These are phyloP conservation scores for Silene coronaria DNA, from an alignment of 179 eudicot species.

Conservation along the genomic window DNA sequence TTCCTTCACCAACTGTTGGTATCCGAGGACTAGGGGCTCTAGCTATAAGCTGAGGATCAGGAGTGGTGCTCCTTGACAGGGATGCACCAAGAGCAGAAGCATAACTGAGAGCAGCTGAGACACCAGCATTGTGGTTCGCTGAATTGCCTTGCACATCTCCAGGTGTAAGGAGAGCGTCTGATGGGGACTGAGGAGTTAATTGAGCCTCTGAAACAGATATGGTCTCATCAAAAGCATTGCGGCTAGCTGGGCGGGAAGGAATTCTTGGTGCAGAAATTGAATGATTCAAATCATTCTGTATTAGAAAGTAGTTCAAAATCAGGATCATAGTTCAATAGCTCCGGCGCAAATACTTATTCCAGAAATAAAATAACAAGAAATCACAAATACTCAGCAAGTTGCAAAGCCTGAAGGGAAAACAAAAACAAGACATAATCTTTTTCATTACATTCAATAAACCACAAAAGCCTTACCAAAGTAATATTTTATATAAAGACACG, in stretches of 20 bases:
- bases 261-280: slow-evolving; percentile 45
- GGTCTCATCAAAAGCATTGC: slow-evolving; percentile 63
- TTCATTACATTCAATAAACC: not conserved
- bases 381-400: not conserved
- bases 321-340: not conserved
- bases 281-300: slow-evolving; percentile 69
- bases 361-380: not conserved
- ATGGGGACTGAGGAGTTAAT: slow-evolving; percentile 45
- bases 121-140: slow-evolving; percentile 36
- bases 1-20: slow-evolving; percentile 75
- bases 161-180: slow-evolving; percentile 27
- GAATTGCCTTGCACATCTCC: slow-evolving; percentile 40
- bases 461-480: not conserved
- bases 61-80: slow-evolving; percentile 84
- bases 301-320: slow-evolving; percentile 4
- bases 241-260: slow-evolving; percentile 88
- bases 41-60: slow-evolving; percentile 81
- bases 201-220: slow-evolving; percentile 50
- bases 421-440: not conserved
- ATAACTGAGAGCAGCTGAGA: slow-evolving; percentile 61
- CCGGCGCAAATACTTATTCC: not conserved
- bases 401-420: not conserved
- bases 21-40: slow-evolving; percentile 94
- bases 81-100: slow-evolving; percentile 88
- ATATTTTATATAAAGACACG: not conserved